Evolutionary conservation across 2,329 filamentous ascomycete genomes (phyloP).

Genomic region (Macroventuria anomochaeta): DNA sequence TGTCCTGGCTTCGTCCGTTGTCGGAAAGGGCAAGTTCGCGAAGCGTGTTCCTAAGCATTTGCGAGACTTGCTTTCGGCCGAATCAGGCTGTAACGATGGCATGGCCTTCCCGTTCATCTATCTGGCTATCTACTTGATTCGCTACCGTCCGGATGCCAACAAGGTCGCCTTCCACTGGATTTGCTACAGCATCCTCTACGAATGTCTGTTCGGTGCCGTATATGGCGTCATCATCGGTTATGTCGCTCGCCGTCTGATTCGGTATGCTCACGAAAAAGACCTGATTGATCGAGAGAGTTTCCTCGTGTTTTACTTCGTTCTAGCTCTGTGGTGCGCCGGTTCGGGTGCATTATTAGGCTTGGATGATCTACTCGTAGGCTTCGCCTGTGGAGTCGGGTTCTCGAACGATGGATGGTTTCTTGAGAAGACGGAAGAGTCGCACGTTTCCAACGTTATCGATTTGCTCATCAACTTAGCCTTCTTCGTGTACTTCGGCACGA

Average conservation of each 20-base stretch:
- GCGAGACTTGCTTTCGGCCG: slow-evolving; percentile 90
- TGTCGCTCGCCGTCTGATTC: slow-evolving; percentile 87
- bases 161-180: slow-evolving; percentile 85
- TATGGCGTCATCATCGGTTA: slow-evolving; percentile 91
- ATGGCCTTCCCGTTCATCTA: slow-evolving; percentile 99
- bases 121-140: slow-evolving; percentile 85
- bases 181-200: slow-evolving; percentile 88
- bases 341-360: slow-evolving; percentile 89
- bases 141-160: slow-evolving; percentile 72
- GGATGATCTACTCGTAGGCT: slow-evolving; percentile 93
- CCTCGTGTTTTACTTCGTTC: slow-evolving; percentile 96
- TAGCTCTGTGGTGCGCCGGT: slow-evolving; percentile 93
- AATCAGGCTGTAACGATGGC: slow-evolving; percentile 98
- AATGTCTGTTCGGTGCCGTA: slow-evolving; percentile 90
- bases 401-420: slow-evolving; percentile 99
- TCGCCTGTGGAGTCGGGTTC: slow-evolving; percentile 96
- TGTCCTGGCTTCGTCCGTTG: slow-evolving; percentile 94
- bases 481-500: slow-evolving; percentile 96
- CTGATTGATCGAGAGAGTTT: slow-evolving; percentile 96
- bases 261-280: slow-evolving; percentile 80
- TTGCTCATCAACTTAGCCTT: slow-evolving; percentile 95
- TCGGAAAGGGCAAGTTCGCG: slow-evolving; percentile 98
- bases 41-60: slow-evolving; percentile 97
- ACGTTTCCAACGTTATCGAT: slow-evolving; percentile 99
- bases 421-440: slow-evolving; percentile 96